These are phyloP conservation scores for Plasmodium inui DNA, from an alignment of 169 alveolate genomes.

Conservation along the genomic window DNA sequence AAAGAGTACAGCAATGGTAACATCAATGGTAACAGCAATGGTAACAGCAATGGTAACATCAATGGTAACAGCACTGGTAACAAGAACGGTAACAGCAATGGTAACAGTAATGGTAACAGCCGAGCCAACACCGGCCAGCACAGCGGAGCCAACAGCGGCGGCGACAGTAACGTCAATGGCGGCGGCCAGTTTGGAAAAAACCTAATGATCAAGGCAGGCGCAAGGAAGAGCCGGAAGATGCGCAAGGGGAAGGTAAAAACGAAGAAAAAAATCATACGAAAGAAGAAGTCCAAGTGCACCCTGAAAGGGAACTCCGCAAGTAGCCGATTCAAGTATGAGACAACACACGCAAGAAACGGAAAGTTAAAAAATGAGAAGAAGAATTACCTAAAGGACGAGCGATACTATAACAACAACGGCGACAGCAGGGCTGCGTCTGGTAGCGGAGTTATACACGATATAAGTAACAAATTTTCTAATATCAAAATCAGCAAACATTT, in stretches of 20 bases:
- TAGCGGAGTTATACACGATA: background rate
- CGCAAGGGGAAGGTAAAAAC: background rate
- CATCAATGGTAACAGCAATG: too few relatives aligned
- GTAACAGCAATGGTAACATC: too few relatives aligned
- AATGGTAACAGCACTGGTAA: too few relatives aligned
- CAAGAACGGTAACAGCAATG: too few relatives aligned
- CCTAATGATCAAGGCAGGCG: background rate
- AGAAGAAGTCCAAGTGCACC: background rate
- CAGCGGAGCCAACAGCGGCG: background rate
- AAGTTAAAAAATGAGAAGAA: conserved; percentile 6
- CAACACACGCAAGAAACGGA: background rate
- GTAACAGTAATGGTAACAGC: too few relatives aligned
- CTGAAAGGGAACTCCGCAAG: background rate
- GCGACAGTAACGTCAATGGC: background rate
- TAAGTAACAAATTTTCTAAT: conserved; percentile 33
- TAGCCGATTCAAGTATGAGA: background rate
- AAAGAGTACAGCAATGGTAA: background rate
- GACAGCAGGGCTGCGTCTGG: background rate
- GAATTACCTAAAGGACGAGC: background rate
- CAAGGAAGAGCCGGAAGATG: background rate
- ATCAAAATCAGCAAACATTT: conserved; percentile 52
- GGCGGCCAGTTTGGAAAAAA: background rate
- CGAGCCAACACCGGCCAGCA: background rate
- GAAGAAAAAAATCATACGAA: background rate
- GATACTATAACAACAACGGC: background rate